A percentile compares a stretch with the other conserved stretches of the same genome.
Evolutionary conservation across 2,329 filamentous ascomycete species (phyloP).

Genomic region (Beauveria medogensis): DNA sequence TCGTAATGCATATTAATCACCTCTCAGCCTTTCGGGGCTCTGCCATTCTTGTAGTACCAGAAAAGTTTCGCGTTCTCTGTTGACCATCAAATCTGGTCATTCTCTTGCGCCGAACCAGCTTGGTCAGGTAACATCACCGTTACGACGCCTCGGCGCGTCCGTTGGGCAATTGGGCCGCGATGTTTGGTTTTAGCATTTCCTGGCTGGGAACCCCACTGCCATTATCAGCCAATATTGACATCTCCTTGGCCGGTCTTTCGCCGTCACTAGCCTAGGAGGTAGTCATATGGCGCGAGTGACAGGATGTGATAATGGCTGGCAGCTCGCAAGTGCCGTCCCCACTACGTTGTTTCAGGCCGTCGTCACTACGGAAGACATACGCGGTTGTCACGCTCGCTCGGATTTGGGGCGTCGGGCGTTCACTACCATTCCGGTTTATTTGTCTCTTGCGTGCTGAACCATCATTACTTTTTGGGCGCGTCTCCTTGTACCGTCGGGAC

Average conservation of each 20-base stretch:
- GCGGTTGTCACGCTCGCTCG: conserved; percentile 6
- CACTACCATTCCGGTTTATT: not conserved
- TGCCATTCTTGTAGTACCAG: not conserved
- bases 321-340: conserved; percentile 11
- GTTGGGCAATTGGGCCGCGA: not conserved
- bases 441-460: not conserved
- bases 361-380: conserved; percentile 10
- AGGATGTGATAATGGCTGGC: conserved; percentile 6
- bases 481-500: not conserved
- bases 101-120: not conserved
- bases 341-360: conserved; percentile 9
- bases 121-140: not conserved
- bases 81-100: not conserved
- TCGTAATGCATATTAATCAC: not conserved
- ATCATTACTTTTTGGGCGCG: not conserved
- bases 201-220: not conserved
- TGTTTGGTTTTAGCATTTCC: not conserved
- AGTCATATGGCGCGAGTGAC: not conserved
- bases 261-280: not conserved
- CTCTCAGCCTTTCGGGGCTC: not conserved
- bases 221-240: not conserved
- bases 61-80: no score
- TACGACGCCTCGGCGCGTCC: not conserved
- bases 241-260: not conserved
- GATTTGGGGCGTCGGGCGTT: conserved; percentile 3